A percentile compares a stretch with the other conserved stretches of the same genome.
These are phyloP conservation scores for Anastatica hierochuntica DNA, from an alignment of 345 rosid species.

Conservation along the genomic window DNA sequence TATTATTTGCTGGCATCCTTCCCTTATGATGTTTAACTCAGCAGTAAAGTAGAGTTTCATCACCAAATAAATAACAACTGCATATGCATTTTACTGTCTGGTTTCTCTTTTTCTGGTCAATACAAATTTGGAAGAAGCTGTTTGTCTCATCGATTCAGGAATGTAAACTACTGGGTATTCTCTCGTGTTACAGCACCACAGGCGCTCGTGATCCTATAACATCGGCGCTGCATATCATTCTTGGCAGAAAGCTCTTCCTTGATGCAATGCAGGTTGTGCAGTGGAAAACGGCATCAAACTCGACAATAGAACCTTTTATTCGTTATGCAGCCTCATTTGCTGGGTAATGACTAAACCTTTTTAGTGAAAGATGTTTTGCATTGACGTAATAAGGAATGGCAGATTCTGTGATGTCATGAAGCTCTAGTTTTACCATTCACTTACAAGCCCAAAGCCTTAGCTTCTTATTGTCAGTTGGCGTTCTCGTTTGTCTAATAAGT, in stretches of 20 bases:
- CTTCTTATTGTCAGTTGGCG: too few relatives aligned
- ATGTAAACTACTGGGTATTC: not conserved
- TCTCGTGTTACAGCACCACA: slow-evolving; percentile 58
- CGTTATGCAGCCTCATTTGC: slow-evolving; percentile 97
- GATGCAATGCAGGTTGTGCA: slow-evolving; percentile 94
- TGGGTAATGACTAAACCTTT: slow-evolving; percentile 49
- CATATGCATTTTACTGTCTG: too few relatives aligned
- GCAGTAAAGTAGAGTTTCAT: not conserved
- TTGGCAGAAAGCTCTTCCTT: slow-evolving; percentile 69
- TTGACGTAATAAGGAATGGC: too few relatives aligned
- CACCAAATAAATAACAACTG: not conserved
- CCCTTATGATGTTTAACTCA: not conserved
- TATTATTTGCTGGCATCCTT: not conserved
- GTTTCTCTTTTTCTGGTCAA: too few relatives aligned
- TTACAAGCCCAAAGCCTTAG: slow-evolving; percentile 1
- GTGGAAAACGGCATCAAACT: slow-evolving; percentile 61
- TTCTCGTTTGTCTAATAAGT: too few relatives aligned
- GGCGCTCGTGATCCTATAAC: slow-evolving; percentile 91
- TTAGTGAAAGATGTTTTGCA: not conserved
- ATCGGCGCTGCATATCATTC: slow-evolving; percentile 77
- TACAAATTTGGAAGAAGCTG: too few relatives aligned
- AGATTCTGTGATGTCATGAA: not conserved
- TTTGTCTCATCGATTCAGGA: not conserved
- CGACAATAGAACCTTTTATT: slow-evolving; percentile 60
- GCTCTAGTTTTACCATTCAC: not conserved